These are phyloP conservation scores for Musa balbisiana DNA, from an alignment of 202 grass and related monocot species.

Conservation along the genomic window DNA sequence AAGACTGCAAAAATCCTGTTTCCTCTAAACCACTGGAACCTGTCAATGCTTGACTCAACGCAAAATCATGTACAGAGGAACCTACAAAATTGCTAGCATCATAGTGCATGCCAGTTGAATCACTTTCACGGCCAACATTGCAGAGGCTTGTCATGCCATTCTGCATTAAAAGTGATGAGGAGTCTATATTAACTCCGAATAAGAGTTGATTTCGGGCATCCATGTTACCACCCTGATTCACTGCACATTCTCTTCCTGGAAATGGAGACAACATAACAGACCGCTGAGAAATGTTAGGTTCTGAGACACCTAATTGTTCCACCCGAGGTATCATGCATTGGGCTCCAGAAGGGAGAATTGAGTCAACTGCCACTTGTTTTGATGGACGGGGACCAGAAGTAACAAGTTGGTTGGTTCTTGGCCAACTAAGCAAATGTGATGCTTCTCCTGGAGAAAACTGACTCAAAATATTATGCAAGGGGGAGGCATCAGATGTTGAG, in stretches of 20 bases:
- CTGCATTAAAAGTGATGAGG: conserved; percentile 10
- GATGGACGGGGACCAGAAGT: conserved; percentile 4
- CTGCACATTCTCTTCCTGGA: conserved; percentile 5
- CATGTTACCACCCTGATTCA: conserved; percentile 2
- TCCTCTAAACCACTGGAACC: conserved; percentile 1
- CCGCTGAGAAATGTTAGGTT: neutral
- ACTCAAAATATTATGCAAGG: conserved; percentile 2
- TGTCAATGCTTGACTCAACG: conserved; percentile 2
- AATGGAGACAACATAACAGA: conserved; percentile 15
- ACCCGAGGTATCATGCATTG: conserved; percentile 6
- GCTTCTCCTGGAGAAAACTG: conserved; percentile 4
- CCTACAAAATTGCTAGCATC: conserved; percentile 1
- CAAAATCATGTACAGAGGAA: conserved; percentile 2
- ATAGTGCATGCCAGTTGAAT: conserved; percentile 4
- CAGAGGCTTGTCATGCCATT: conserved; percentile 13
- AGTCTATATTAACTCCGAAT: conserved; percentile 16
- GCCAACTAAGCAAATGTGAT: conserved; percentile 5
- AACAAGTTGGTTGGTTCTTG: neutral
- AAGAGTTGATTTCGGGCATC: conserved; percentile 7
- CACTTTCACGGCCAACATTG: neutral
- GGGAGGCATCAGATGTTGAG: neutral
- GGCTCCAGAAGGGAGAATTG: neutral
- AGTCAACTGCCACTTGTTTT: conserved; percentile 9
- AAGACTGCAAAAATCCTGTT: conserved; percentile 3
- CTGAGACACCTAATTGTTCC: conserved; percentile 9